Evolutionary conservation across 768 basidiomycete species (phyloP).

Genomic region (Tricholomella constricta): DNA sequence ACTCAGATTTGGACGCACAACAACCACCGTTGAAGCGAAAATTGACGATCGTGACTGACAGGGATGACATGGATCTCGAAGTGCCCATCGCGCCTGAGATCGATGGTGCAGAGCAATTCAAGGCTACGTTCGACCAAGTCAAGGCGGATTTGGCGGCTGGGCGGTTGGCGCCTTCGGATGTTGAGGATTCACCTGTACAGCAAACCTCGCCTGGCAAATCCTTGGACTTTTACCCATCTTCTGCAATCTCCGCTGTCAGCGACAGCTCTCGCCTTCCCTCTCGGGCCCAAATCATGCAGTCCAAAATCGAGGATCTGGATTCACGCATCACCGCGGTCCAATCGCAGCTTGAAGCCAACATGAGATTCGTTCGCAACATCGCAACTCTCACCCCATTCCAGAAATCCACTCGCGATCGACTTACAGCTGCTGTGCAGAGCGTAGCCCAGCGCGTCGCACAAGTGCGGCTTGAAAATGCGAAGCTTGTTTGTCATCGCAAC

Average conservation of each 20-base stretch:
- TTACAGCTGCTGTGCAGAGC: conserved; percentile 60
- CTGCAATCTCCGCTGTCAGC: conserved; percentile 21
- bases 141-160: conserved; percentile 79
- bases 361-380: conserved; percentile 80
- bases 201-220: neutral
- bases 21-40: conserved; percentile 27
- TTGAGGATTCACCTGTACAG: conserved; percentile 16
- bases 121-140: conserved; percentile 83
- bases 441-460: conserved; percentile 66
- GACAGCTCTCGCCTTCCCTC: conserved; percentile 42
- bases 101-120: conserved; percentile 67
- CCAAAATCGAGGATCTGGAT: conserved; percentile 69
- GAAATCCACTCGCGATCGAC: conserved; percentile 75
- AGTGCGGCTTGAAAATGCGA: conserved; percentile 72
- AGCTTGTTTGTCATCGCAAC: conserved; percentile 72
- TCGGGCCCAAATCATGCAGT: conserved; percentile 57
- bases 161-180: conserved; percentile 31
- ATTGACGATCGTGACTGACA: conserved; percentile 30
- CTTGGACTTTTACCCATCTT: conserved; percentile 10
- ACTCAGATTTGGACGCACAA: conserved; percentile 22
- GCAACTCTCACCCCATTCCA: conserved; percentile 88
- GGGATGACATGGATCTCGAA: conserved; percentile 40
- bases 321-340: conserved; percentile 53
- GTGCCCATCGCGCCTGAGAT: conserved; percentile 54
- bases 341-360: conserved; percentile 61